Percentiles rank a stretch among this genome's conserved stretches.
Evolutionary conservation across 2,329 filamentous ascomycete genomes (phyloP).

Genomic region (Colletotrichum filicis): DNA sequence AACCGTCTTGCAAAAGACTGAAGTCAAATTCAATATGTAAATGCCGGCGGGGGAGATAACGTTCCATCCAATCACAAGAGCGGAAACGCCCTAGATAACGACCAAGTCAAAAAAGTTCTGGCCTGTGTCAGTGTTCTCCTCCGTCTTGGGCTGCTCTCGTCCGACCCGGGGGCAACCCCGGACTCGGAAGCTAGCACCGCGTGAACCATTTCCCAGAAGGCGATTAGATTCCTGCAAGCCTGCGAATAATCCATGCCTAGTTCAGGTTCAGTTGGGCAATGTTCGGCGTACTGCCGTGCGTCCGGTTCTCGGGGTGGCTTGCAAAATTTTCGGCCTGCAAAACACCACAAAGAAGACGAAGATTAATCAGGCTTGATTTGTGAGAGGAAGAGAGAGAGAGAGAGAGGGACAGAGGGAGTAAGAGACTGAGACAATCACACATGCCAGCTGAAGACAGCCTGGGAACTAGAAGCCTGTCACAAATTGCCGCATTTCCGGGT

Average conservation of each 20-base stretch:
- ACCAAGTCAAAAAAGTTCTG: neutral
- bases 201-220: slow-evolving; percentile 19
- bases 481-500: slow-evolving; percentile 11
- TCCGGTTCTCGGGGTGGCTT: slow-evolving; percentile 7
- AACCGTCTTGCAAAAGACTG: neutral
- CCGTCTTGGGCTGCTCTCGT: neutral
- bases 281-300: slow-evolving; percentile 2
- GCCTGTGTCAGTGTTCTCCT: neutral
- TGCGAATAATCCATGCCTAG: neutral
- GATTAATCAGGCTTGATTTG: neutral
- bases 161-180: slow-evolving; percentile 25
- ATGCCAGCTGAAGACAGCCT: neutral
- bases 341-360: neutral
- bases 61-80: slow-evolving; percentile 7
- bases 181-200: slow-evolving; percentile 20
- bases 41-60: slow-evolving; percentile 32
- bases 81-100: slow-evolving; percentile 14
- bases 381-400: neutral
- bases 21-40: slow-evolving; percentile 30
- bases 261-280: neutral
- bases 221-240: neutral
- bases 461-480: neutral
- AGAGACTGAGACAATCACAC: neutral
- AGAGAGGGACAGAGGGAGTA: neutral
- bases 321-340: neutral